phyloP scores from a whole-genome alignment of 805 yeast species.

The Kurtzmaniella fragi region DNA sequence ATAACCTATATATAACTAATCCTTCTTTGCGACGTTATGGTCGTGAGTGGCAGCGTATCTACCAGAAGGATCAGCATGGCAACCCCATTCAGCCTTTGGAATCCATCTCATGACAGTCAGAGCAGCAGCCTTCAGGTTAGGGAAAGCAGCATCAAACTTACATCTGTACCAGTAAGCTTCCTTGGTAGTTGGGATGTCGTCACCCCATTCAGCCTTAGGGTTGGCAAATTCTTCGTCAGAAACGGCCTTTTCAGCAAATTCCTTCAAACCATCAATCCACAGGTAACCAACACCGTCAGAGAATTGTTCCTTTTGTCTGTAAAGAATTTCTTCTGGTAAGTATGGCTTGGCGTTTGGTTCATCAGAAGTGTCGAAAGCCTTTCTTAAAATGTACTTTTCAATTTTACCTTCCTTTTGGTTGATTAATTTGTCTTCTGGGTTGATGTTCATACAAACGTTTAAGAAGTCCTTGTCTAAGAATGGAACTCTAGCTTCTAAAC shows the following conservation, averaged over 20 bases:
- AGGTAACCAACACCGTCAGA: slow-evolving; percentile 99
- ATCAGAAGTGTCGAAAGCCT: slow-evolving; percentile 92
- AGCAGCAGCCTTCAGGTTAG: slow-evolving; percentile 84
- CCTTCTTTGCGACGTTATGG: slow-evolving; percentile 29
- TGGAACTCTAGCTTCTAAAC: slow-evolving; percentile 98
- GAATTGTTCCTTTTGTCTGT: slow-evolving; percentile 99
- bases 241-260: slow-evolving; percentile 81
- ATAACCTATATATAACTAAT: background rate
- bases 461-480: slow-evolving; percentile 93
- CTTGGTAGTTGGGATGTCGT: slow-evolving; percentile 91
- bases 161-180: slow-evolving; percentile 99
- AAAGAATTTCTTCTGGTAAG: slow-evolving; percentile 91
- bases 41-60: slow-evolving; percentile 92
- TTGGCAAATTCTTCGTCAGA: slow-evolving; percentile 85
- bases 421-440: slow-evolving; percentile 89
- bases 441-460: slow-evolving; percentile 89
- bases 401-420: slow-evolving; percentile 65
- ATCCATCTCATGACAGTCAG: slow-evolving; percentile 98
- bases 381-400: slow-evolving; percentile 94
- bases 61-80: slow-evolving; percentile 98
- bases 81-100: slow-evolving; percentile 99
- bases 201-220: slow-evolving; percentile 96
- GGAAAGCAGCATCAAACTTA: slow-evolving; percentile 89
- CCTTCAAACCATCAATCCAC: slow-evolving; percentile 98
- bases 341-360: slow-evolving; percentile 77